Conservation (phyloP, 306 rosid species). For the Castanopsis chinensis region DNA sequence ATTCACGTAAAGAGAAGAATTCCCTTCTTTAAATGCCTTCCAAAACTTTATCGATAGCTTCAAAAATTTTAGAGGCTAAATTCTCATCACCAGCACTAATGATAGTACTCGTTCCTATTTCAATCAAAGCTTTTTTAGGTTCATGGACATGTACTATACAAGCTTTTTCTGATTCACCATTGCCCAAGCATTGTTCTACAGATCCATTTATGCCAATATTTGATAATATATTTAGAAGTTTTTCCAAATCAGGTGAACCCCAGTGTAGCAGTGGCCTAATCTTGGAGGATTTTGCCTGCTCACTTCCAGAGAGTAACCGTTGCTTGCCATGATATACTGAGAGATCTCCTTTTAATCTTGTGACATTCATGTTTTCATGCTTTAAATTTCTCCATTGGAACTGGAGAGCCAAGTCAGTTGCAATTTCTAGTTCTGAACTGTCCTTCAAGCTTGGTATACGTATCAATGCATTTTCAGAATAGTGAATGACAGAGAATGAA, state of each 20-base stretch:
- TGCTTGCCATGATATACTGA: slow-evolving; percentile 44
- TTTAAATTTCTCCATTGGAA: slow-evolving; percentile 57
- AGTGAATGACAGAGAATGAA: slow-evolving; percentile 42
- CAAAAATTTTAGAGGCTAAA: slow-evolving; percentile 48
- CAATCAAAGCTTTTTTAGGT: slow-evolving; percentile 58
- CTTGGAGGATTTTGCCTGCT: slow-evolving; percentile 15
- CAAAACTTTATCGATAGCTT: slow-evolving; percentile 45
- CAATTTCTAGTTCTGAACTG: slow-evolving; percentile 45
- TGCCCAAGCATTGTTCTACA: slow-evolving; percentile 19
- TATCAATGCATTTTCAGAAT: slow-evolving; percentile 50
- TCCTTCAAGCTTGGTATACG: slow-evolving; percentile 44
- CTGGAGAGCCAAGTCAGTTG: slow-evolving; percentile 57
- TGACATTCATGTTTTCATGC: slow-evolving; percentile 42
- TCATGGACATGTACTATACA: slow-evolving; percentile 34
- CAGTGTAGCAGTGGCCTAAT: slow-evolving; percentile 43
- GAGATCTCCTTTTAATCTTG: slow-evolving; percentile 68
- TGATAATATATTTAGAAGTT: slow-evolving; percentile 52
- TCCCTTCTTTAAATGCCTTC: slow-evolving; percentile 34
- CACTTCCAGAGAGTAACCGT: slow-evolving; percentile 33
- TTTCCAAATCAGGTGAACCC: slow-evolving; percentile 54
- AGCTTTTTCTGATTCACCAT: slow-evolving; percentile 28
- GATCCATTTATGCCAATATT: slow-evolving; percentile 57
- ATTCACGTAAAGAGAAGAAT: neutral
- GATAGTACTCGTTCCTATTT: slow-evolving; percentile 46
- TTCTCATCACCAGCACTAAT: slow-evolving; percentile 45